phyloP scores from a whole-genome alignment of 2,329 filamentous ascomycete species.

The Alternaria brassicae region DNA sequence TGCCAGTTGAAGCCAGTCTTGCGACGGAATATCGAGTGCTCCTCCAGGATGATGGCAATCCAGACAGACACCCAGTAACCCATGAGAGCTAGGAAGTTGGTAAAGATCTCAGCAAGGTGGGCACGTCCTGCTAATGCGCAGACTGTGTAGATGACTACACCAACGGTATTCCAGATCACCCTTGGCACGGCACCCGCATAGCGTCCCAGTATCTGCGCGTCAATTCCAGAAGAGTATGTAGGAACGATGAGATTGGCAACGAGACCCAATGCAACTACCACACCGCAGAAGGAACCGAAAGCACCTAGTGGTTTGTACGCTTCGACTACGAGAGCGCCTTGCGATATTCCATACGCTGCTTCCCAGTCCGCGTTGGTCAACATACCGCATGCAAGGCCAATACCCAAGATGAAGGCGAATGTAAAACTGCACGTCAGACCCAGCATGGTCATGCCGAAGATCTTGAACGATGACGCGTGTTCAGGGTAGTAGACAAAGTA shows the following conservation, averaged over 20 bases:
- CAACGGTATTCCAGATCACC: slow-evolving; percentile 69
- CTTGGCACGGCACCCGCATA: slow-evolving; percentile 66
- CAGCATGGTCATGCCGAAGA: slow-evolving; percentile 64
- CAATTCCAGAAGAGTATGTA: slow-evolving; percentile 68
- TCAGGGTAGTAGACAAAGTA: slow-evolving; percentile 72
- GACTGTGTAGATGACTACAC: slow-evolving; percentile 68
- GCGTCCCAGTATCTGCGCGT: slow-evolving; percentile 70
- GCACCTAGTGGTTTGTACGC: slow-evolving; percentile 65
- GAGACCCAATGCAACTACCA: slow-evolving; percentile 68
- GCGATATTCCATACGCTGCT: slow-evolving; percentile 63
- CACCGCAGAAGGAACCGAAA: slow-evolving; percentile 72
- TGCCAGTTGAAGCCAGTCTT: slow-evolving; percentile 64
- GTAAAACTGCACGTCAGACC: slow-evolving; percentile 66
- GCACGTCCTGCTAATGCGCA: slow-evolving; percentile 69
- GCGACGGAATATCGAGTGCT: slow-evolving; percentile 68
- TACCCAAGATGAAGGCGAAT: slow-evolving; percentile 67
- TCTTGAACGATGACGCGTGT: slow-evolving; percentile 58
- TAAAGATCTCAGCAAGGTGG: slow-evolving; percentile 69
- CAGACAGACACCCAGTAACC: slow-evolving; percentile 74
- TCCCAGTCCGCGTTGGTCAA: slow-evolving; percentile 61
- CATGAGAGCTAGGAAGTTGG: slow-evolving; percentile 73
- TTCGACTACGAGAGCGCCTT: slow-evolving; percentile 70
- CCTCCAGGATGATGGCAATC: slow-evolving; percentile 67
- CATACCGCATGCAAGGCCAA: slow-evolving; percentile 68
- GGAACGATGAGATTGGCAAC: slow-evolving; percentile 71